Percentiles rank a stretch among this genome's conserved stretches.
These are phyloP conservation scores for Epicoccum sorghinum DNA, from an alignment of 2,329 filamentous ascomycete genomes.

Conservation along the genomic window DNA sequence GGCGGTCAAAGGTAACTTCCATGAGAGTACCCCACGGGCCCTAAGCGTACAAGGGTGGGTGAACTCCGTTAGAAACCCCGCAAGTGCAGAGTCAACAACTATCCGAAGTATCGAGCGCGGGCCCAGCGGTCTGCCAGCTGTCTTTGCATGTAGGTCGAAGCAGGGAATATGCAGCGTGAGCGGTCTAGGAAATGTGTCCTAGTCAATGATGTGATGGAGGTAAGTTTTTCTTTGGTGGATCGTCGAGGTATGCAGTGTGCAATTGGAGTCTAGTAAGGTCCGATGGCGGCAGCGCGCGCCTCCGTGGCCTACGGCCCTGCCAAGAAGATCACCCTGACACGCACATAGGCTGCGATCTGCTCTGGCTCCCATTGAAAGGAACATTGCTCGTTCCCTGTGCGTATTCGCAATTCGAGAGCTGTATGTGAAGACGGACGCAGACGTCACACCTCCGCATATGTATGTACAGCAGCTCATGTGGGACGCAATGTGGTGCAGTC, in stretches of 20 bases:
- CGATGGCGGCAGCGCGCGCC: neutral
- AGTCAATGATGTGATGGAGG: constrained; percentile 15
- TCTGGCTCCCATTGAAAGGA: neutral
- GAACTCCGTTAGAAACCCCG: constrained; percentile 15
- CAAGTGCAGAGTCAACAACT: constrained; percentile 29
- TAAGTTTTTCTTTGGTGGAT: constrained; percentile 25
- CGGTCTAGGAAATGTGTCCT: neutral
- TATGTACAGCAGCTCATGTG: neutral
- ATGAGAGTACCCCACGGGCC: constrained; percentile 27
- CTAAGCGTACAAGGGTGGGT: constrained; percentile 30
- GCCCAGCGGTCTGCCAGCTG: constrained; percentile 59
- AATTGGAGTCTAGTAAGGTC: neutral
- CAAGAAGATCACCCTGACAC: constrained; percentile 17
- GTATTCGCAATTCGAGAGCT: constrained; percentile 5
- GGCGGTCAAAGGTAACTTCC: constrained; percentile 2
- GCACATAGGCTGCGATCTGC: neutral
- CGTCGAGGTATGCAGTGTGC: neutral
- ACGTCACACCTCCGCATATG: constrained; percentile 1
- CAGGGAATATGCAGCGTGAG: constrained; percentile 14
- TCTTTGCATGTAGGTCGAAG: constrained; percentile 57
- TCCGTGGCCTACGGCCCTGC: constrained; percentile 20
- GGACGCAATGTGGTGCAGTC: neutral
- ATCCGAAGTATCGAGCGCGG: constrained; percentile 54
- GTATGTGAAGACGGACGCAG: constrained; percentile 1
- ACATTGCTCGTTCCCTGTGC: neutral